Evolutionary conservation across 139 green algal genomes (phyloP).

Genomic region (Limnomonas spitsbergensis): DNA sequence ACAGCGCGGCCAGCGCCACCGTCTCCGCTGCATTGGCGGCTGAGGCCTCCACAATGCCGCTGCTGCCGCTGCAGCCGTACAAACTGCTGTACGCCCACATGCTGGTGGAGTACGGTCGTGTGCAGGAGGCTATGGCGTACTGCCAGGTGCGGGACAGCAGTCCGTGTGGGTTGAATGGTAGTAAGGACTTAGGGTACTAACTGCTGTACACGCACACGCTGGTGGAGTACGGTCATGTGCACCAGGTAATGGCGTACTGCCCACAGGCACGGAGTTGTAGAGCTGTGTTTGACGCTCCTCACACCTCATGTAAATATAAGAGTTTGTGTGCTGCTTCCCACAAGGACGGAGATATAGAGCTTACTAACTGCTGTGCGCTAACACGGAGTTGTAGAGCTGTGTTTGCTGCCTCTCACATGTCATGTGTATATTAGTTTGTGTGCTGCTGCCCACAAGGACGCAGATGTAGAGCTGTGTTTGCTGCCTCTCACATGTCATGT

Average conservation of each 20-base stretch:
- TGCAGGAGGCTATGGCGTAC: slow-evolving; percentile 33
- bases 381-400: slow-evolving; percentile 23
- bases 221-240: slow-evolving; percentile 27
- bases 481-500: too few species aligned
- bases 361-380: slow-evolving; percentile 32
- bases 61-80: slow-evolving; percentile 29
- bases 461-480: too few species aligned
- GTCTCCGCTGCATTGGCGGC: not conserved
- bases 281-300: not conserved
- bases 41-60: not conserved
- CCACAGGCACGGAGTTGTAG: not conserved
- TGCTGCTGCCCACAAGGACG: too few species aligned
- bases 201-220: slow-evolving; percentile 26
- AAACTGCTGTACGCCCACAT: slow-evolving; percentile 31
- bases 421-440: too few species aligned
- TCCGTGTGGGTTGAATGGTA: not conserved
- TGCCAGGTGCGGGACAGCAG: slow-evolving; percentile 19
- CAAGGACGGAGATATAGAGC: too few species aligned
- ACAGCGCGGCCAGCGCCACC: not conserved
- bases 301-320: not conserved
- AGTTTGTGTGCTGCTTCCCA: too few species aligned
- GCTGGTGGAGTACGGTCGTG: slow-evolving; percentile 28
- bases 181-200: slow-evolving; percentile 17
- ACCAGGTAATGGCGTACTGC: slow-evolving; percentile 32
- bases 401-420: too few species aligned